These are phyloP conservation scores for Psilocybe sp. DNA, from an alignment of 768 basidiomycete species.

Conservation along the genomic window DNA sequence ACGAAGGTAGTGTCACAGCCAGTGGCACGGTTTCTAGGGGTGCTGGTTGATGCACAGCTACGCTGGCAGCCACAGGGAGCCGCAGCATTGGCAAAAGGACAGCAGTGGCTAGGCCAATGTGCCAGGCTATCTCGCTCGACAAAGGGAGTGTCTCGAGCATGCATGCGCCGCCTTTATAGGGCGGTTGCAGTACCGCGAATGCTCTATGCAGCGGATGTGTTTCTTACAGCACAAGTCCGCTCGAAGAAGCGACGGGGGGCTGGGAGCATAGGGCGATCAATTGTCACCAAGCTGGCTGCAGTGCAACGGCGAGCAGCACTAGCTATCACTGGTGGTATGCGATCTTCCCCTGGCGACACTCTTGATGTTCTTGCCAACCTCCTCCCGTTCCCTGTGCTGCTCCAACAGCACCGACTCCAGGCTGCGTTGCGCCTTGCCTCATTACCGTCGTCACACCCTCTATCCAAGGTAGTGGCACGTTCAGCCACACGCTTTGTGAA, in stretches of 20 bases:
- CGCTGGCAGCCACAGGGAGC: slow-evolving; percentile 6
- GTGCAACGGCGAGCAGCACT: slow-evolving; percentile 13
- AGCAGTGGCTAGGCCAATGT: not conserved
- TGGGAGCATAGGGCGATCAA: not conserved
- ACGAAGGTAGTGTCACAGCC: no score
- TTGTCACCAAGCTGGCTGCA: not conserved
- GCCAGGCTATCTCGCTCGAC: not conserved
- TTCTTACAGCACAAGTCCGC: not conserved
- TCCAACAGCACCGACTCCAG: not conserved
- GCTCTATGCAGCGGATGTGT: not conserved
- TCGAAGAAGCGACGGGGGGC: not conserved
- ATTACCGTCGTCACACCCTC: not conserved
- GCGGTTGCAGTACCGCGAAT: not conserved
- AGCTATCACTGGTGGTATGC: slow-evolving; percentile 12
- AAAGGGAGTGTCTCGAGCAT: not conserved
- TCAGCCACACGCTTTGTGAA: not conserved
- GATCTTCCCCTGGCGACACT: slow-evolving; percentile 11
- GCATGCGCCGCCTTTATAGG: not conserved
- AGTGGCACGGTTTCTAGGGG: slow-evolving; percentile 3
- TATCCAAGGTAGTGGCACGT: not conserved
- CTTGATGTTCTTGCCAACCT: slow-evolving; percentile 14
- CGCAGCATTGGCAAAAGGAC: not conserved
- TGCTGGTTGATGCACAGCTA: slow-evolving; percentile 3
- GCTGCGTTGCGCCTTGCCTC: not conserved
- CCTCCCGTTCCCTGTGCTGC: not conserved